These are phyloP conservation scores for Suillus bovinus DNA, from an alignment of 768 basidiomycete genomes.

Conservation along the genomic window DNA sequence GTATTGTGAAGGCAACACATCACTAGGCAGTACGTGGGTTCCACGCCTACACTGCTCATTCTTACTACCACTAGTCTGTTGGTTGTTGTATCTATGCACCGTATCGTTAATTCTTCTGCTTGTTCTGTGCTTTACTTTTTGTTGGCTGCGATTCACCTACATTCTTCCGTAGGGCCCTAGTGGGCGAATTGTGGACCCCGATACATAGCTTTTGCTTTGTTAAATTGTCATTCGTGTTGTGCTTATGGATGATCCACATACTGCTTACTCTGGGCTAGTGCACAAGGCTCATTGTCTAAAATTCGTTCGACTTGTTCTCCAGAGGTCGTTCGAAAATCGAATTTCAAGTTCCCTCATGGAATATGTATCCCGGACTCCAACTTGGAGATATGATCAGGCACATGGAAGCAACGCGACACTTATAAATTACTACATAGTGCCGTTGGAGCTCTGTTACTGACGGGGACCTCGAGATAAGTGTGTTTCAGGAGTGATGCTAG, in stretches of 20 bases:
- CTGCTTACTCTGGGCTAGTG: background rate
- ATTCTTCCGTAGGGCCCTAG: constrained; percentile 12
- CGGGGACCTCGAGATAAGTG: too few relatives aligned
- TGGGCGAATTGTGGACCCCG: constrained; percentile 23
- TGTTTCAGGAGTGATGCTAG: too few relatives aligned
- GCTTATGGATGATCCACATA: constrained; percentile 17
- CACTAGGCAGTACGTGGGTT: constrained; percentile 32
- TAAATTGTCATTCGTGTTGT: constrained; percentile 25
- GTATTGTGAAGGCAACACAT: constrained; percentile 84
- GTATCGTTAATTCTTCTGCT: constrained; percentile 30
- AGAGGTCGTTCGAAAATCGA: too few relatives aligned
- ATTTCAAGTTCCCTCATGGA: background rate
- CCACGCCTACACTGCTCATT: constrained; percentile 5
- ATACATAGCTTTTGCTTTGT: constrained; percentile 17
- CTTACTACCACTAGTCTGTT: constrained; percentile 21
- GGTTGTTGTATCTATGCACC: constrained; percentile 48
- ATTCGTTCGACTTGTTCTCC: background rate
- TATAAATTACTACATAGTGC: background rate
- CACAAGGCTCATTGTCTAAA: background rate
- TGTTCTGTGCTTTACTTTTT: constrained; percentile 20
- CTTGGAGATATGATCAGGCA: background rate
- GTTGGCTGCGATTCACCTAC: constrained; percentile 14
- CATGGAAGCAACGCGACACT: background rate
- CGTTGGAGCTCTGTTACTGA: background rate
- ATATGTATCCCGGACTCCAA: background rate